Base-by-base conservation (phyloP, 2,329 filamentous ascomycete species). In the Beauveria medogensis region DNA sequence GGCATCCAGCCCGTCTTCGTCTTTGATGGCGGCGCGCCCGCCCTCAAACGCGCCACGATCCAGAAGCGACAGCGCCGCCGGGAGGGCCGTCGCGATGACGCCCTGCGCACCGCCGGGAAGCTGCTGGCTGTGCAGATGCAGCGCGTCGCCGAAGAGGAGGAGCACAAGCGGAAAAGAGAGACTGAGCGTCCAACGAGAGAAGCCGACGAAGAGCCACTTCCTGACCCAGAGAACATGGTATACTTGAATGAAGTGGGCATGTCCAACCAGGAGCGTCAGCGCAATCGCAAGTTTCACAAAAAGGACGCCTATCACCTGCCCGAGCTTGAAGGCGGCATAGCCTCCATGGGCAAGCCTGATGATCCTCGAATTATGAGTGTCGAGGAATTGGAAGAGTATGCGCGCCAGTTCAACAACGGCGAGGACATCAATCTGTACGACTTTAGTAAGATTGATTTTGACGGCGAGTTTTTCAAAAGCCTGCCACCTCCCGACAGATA, bases 401-500 rank as follows among this genome's bases (percentile, higher is more conserved):
- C 95, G 3, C 82, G 88, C 56, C 92, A 97, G 65, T 97, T 97
- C 69, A 85, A 97, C 68, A 86, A 85, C 63, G 94, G 94, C 59
- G 92, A 97, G 73, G 93, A 97, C 71, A 89, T 97, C 67, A 87
- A 88, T 65, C 75, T 92, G 5, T 97, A 97, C 74, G 93, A 97
- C 74, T 99, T 99, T 71, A 95, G 90, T 70, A 97, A 97, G 75
- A 99, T 99, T 67, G 94, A 99, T 71, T 99, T 97, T 69, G 90
- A 97, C 66, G 91, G 92, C 66, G 86, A 93, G 14, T 99, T 99
- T 74, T 99, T 99, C 76, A 85, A 89, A 71, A 96, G 91, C 71
- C 75, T 99, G 61, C 94, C 95, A 0, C 82, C 92, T 1, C 88
- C 88, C 2, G 94, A 99, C 76, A 85, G 93, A 54, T 99, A 99